These are phyloP conservation scores for Cryptococcus neoformans DNA, from an alignment of 1,284 basidiomycete species.

Conservation along the genomic window DNA sequence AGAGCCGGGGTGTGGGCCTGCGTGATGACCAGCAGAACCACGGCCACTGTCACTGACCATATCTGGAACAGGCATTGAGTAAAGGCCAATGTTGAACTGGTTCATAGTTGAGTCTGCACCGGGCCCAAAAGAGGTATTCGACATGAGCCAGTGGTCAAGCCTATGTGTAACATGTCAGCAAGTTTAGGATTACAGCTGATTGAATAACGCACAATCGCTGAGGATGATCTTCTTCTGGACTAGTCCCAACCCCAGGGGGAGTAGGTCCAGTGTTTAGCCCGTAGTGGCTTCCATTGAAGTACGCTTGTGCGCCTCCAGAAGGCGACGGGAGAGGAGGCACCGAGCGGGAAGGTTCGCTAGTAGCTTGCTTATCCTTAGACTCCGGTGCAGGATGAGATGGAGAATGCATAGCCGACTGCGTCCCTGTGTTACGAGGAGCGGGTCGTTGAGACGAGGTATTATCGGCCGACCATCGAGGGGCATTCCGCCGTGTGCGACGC, in stretches of 20 bases:
- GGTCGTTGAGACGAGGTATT: conserved; percentile 34
- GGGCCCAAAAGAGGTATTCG: conserved; percentile 27
- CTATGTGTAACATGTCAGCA: conserved; percentile 7
- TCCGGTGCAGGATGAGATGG: conserved; percentile 6
- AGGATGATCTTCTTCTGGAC: conserved; percentile 32
- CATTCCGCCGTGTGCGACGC: conserved; percentile 10
- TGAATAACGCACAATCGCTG: conserved; percentile 19
- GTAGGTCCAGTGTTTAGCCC: conserved; percentile 8
- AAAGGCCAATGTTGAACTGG: not conserved
- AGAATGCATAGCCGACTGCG: not conserved
- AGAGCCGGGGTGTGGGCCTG: too few relatives aligned
- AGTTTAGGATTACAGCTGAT: not conserved
- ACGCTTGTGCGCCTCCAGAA: conserved; percentile 2
- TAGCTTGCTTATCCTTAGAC: not conserved
- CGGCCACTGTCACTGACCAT: too few relatives aligned
- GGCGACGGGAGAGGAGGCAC: conserved; percentile 5
- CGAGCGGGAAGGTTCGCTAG: not conserved
- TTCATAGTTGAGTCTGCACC: conserved; percentile 17
- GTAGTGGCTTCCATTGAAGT: conserved; percentile 8
- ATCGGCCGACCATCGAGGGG: conserved; percentile 17
- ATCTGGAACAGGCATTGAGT: not conserved
- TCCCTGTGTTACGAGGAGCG: not conserved
- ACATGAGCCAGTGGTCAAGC: conserved; percentile 33
- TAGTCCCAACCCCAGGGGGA: conserved; percentile 7
- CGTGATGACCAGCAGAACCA: too few relatives aligned